A percentile compares a stretch with the other conserved stretches of the same genome.
Conservation (phyloP, 2,329 filamentous ascomycete species). For the Clarireedia paspali region DNA sequence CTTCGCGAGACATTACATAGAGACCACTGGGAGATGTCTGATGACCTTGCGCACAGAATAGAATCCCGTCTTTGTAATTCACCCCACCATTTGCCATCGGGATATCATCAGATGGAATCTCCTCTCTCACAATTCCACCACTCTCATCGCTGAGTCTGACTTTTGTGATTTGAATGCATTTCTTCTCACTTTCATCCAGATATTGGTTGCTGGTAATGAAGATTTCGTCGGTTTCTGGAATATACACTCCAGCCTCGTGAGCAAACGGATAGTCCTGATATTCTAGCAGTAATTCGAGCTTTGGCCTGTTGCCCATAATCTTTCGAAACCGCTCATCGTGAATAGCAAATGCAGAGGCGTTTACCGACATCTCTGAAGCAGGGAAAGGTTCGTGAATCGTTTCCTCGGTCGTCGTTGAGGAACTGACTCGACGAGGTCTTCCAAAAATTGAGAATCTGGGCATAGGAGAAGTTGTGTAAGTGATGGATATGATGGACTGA, state of each 20-base stretch:
- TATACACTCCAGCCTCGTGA: constrained; percentile 47
- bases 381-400: background rate
- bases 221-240: constrained; percentile 27
- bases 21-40: constrained; percentile 11
- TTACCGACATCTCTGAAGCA: background rate
- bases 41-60: constrained; percentile 14
- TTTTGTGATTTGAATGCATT: constrained; percentile 10
- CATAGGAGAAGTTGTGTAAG: background rate
- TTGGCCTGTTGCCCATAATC: background rate
- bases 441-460: background rate
- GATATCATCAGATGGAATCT: background rate
- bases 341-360: background rate
- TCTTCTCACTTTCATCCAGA: constrained; percentile 24
- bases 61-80: constrained; percentile 11
- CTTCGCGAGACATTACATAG: constrained; percentile 3
- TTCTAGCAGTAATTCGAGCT: constrained; percentile 35
- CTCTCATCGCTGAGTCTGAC: constrained; percentile 31
- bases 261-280: constrained; percentile 32
- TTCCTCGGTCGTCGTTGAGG: background rate
- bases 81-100: constrained; percentile 11
- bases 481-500: background rate
- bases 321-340: constrained; percentile 5
- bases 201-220: constrained; percentile 37
- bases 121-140: background rate
- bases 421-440: background rate